These are phyloP conservation scores for Nannochloris sp. DNA, from an alignment of 139 green algal species.

Conservation along the genomic window DNA sequence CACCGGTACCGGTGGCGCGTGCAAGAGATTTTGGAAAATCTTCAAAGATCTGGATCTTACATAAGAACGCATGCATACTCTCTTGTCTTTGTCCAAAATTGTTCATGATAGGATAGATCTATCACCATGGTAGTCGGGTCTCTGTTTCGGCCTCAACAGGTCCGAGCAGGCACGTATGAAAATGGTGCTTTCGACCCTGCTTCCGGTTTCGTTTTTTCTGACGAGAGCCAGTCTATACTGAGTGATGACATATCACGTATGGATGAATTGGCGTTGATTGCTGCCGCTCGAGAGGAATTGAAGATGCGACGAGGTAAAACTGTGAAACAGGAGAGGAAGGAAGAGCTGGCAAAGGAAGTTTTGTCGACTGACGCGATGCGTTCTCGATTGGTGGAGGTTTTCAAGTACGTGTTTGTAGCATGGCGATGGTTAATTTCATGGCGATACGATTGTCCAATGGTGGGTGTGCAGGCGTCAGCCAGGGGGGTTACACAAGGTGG, in stretches of 20 bases:
- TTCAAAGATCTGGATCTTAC: too few relatives aligned
- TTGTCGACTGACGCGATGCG: neutral
- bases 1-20: too few relatives aligned
- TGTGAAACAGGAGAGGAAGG: slow-evolving; percentile 4
- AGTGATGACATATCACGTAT: neutral
- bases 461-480: neutral
- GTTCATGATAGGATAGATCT: too few relatives aligned
- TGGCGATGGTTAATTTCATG: neutral
- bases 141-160: neutral
- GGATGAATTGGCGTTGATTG: slow-evolving; percentile 10
- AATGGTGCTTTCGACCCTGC: neutral
- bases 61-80: too few relatives aligned
- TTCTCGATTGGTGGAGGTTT: slow-evolving; percentile 1
- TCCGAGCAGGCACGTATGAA: neutral
- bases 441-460: neutral
- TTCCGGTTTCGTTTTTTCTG: neutral
- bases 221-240: neutral
- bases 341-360: neutral
- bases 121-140: too few relatives aligned
- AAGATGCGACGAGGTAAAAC: neutral
- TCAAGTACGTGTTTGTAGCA: neutral
- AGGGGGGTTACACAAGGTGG: slow-evolving; percentile 16
- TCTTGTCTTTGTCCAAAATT: too few relatives aligned
- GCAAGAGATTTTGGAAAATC: too few relatives aligned
- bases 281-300: neutral